A percentile compares a stretch with the other conserved stretches of the same genome.
phyloP scores from a whole-genome alignment of 2,329 filamentous ascomycete genomes.

The Fusarium sp. region DNA sequence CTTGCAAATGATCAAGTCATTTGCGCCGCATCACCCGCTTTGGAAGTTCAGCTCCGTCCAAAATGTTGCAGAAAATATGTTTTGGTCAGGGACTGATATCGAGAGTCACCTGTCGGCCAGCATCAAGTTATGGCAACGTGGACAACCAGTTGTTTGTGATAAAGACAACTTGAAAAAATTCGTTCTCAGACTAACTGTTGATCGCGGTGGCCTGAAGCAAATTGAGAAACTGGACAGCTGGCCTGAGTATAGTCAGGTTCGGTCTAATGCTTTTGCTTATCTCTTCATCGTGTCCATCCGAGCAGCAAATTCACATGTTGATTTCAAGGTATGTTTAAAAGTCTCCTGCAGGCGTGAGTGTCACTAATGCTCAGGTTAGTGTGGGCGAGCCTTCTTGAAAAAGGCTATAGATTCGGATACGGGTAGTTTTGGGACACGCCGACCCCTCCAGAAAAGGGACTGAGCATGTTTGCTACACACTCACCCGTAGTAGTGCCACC shows the following conservation, averaged over 20 bases:
- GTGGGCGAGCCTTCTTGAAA: neutral
- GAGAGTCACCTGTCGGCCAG: neutral
- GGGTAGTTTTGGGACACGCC: neutral
- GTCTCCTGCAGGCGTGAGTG: neutral
- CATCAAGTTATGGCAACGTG: neutral
- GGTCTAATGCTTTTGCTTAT: neutral
- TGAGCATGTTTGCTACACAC: neutral
- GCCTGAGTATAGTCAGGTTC: neutral
- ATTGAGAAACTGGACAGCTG: neutral
- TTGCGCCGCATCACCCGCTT: neutral
- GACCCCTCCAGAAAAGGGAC: neutral
- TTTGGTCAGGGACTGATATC: neutral
- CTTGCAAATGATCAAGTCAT: neutral
- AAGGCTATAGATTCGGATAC: rapidly evolving
- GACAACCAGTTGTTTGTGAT: neutral
- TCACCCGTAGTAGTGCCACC: rapidly evolving
- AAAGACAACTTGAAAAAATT: neutral
- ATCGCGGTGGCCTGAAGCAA: neutral
- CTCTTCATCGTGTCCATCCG: rapidly evolving
- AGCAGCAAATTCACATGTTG: neutral
- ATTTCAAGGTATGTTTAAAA: neutral
- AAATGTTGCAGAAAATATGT: neutral
- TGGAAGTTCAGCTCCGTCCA: neutral
- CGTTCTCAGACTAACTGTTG: neutral
- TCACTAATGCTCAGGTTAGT: neutral